A percentile compares a stretch with the other conserved stretches of the same genome.
Conservation (phyloP, 2,329 filamentous ascomycete genomes). For the Venturia nashicola region DNA sequence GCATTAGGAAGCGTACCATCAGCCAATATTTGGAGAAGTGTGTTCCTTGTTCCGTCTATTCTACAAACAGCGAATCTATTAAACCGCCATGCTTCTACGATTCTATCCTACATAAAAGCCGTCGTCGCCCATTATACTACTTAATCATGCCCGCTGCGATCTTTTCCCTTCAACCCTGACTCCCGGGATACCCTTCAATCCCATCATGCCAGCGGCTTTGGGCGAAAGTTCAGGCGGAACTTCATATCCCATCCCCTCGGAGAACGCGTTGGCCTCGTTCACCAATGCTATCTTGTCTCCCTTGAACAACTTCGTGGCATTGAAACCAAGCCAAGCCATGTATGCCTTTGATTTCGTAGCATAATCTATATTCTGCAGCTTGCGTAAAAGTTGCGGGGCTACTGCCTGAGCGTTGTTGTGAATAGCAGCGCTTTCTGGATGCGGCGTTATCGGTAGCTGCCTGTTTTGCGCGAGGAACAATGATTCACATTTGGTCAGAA, state of each 20-base stretch:
- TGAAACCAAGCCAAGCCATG: constrained; percentile 35
- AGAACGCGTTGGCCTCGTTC: constrained; percentile 30
- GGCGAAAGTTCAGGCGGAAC: constrained; percentile 34
- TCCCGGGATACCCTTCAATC: constrained; percentile 32
- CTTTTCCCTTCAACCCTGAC: constrained; percentile 15
- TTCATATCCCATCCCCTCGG: constrained; percentile 30
- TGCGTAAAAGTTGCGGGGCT: constrained; percentile 17
- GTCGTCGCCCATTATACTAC: too few relatives aligned
- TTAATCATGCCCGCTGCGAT: background rate
- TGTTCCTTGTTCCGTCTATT: too few relatives aligned
- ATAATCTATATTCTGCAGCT: constrained; percentile 27
- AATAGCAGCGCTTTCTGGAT: constrained; percentile 26
- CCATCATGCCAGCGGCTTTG: constrained; percentile 35
- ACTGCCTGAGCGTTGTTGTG: constrained; percentile 7
- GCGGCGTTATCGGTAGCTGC: constrained; percentile 37
- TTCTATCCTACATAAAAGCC: background rate
- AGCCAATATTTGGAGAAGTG: too few relatives aligned
- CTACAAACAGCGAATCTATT: too few relatives aligned
- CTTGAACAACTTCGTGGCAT: constrained; percentile 33
- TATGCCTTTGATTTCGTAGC: constrained; percentile 31
- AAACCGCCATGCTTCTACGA: background rate
- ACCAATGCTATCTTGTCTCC: constrained; percentile 28
- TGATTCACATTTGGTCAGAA: constrained; percentile 39
- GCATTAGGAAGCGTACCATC: too few relatives aligned
- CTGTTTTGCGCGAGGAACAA: constrained; percentile 39